Evolutionary conservation across 2,329 filamentous ascomycete species (phyloP).

Genomic region (Pseudogymnoascus pannorum): DNA sequence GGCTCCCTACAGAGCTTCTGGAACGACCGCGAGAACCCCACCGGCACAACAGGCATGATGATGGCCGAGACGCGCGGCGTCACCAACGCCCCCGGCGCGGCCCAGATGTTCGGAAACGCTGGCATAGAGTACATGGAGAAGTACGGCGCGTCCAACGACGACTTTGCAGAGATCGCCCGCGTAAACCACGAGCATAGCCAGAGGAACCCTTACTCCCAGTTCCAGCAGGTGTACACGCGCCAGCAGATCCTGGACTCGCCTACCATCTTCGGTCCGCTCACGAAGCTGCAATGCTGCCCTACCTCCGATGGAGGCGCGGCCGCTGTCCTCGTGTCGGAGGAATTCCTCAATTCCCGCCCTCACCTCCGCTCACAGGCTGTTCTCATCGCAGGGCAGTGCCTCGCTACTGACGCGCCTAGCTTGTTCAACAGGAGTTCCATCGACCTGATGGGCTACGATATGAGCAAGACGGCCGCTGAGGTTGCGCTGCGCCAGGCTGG

Average conservation of each 20-base stretch:
- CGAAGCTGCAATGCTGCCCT: constrained; percentile 97
- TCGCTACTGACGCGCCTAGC: constrained; percentile 75
- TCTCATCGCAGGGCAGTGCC: constrained; percentile 76
- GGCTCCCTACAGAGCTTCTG: constrained; percentile 80
- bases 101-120: constrained; percentile 94
- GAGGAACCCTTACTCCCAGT: constrained; percentile 96
- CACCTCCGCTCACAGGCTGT: constrained; percentile 78
- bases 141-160: constrained; percentile 74
- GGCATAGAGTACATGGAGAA: constrained; percentile 93
- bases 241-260: constrained; percentile 71
- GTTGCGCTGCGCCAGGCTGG: constrained; percentile 69
- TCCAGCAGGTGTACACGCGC: constrained; percentile 82
- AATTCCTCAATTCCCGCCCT: constrained; percentile 77
- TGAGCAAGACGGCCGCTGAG: constrained; percentile 65
- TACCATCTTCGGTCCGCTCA: constrained; percentile 79
- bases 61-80: constrained; percentile 77
- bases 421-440: constrained; percentile 77
- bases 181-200: constrained; percentile 89
- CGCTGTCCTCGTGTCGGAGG: constrained; percentile 79
- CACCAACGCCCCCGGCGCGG: constrained; percentile 75
- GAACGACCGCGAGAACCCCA: constrained; percentile 77
- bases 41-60: constrained; percentile 64
- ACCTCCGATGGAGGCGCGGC: constrained; percentile 90
- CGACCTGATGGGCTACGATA: constrained; percentile 82
- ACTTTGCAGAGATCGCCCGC: constrained; percentile 91